A percentile compares a stretch with the other conserved stretches of the same genome.
Evolutionary conservation across 208 protist genomes (phyloP).

Genomic region (Trichomonas tenax): DNA sequence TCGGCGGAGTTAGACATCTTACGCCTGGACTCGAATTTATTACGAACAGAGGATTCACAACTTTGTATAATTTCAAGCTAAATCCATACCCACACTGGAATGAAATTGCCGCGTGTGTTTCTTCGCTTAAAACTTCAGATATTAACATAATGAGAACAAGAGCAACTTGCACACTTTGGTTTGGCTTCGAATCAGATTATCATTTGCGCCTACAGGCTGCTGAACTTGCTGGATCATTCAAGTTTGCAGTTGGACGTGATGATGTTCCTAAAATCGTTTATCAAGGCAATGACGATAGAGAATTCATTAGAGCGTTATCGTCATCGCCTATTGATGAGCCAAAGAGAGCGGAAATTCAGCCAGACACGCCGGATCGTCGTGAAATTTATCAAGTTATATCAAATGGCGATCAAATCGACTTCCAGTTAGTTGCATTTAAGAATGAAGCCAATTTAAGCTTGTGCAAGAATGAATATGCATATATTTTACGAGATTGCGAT

Average conservation of each 20-base stretch:
- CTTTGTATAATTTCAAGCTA: neutral
- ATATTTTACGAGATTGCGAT: neutral
- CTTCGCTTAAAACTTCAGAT: neutral
- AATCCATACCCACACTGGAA: neutral
- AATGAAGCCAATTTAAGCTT: neutral
- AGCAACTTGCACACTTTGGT: neutral
- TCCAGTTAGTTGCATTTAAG: neutral
- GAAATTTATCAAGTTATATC: slow-evolving; percentile 13
- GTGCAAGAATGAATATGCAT: neutral
- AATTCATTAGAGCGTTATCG: neutral
- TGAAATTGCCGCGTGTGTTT: neutral
- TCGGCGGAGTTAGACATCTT: neutral
- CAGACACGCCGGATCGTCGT: neutral
- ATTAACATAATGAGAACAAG: neutral
- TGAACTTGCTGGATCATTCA: neutral
- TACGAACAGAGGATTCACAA: neutral
- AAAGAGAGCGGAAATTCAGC: neutral
- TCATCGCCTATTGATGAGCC: neutral
- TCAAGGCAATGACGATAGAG: neutral
- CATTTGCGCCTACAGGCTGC: neutral
- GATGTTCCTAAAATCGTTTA: neutral
- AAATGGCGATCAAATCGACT: neutral
- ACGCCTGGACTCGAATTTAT: neutral
- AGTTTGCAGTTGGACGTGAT: neutral
- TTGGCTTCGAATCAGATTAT: neutral